phyloP scores from a whole-genome alignment of 2,329 filamentous ascomycete species.

The Fusarium virguliforme region DNA sequence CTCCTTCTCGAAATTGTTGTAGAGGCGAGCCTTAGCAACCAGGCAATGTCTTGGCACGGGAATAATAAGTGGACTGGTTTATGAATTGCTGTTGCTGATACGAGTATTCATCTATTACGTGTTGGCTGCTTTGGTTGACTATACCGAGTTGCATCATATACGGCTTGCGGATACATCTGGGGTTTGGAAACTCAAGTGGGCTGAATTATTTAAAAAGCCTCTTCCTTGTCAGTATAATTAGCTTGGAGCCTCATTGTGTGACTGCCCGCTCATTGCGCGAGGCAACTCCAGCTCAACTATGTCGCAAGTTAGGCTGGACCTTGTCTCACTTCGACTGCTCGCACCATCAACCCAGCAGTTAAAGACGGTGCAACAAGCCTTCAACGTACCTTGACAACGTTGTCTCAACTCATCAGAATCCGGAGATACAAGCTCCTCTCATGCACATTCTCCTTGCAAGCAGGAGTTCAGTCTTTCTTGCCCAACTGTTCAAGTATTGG shows the following conservation, averaged over 20 bases:
- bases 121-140: neutral
- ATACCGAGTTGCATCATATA: constrained; percentile 1
- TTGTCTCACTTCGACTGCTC: too few relatives aligned
- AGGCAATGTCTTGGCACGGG: neutral
- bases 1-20: constrained; percentile 1
- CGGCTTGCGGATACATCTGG: neutral
- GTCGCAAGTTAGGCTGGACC: too few relatives aligned
- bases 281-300: too few relatives aligned
- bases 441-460: neutral
- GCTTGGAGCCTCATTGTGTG: too few relatives aligned
- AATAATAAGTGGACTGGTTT: neutral
- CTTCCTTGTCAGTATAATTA: too few relatives aligned
- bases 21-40: neutral
- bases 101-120: neutral
- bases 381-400: neutral
- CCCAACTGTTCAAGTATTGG: neutral
- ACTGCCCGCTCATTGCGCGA: too few relatives aligned
- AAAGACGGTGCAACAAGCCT: neutral
- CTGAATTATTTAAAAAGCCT: too few relatives aligned
- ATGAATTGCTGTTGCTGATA: neutral
- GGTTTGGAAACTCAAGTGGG: too few relatives aligned
- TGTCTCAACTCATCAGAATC: neutral
- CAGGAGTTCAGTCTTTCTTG: neutral
- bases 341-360: too few relatives aligned
- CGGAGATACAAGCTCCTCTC: neutral